Percentiles rank a stretch among this genome's conserved stretches.
These are phyloP conservation scores for Phaffomyces thermotolerans DNA, from an alignment of 805 yeast species.

Conservation along the genomic window DNA sequence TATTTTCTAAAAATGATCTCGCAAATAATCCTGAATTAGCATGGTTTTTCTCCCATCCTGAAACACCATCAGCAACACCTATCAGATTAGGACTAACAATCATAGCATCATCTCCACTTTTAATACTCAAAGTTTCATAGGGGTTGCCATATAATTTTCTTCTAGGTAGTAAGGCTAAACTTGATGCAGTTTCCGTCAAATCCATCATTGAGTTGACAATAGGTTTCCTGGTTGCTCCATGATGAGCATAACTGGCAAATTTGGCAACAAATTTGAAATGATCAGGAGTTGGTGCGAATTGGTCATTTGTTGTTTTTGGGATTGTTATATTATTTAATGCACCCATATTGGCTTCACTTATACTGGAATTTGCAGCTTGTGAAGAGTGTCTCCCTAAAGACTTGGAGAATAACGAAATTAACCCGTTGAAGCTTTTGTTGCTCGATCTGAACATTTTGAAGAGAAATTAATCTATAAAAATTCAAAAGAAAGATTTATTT, in stretches of 20 bases:
- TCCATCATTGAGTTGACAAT: conserved; percentile 43
- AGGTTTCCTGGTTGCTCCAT: conserved; percentile 32
- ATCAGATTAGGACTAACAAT: conserved; percentile 43
- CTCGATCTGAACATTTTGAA: background rate
- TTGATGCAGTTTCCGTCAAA: conserved; percentile 39
- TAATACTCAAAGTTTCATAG: conserved; percentile 42
- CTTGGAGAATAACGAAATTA: background rate
- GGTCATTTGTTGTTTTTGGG: background rate
- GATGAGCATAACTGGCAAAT: conserved; percentile 42
- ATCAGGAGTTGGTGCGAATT: conserved; percentile 22
- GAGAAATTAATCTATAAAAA: too few relatives aligned
- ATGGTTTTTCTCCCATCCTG: conserved; percentile 46
- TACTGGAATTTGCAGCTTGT: too few relatives aligned
- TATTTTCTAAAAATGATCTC: conserved; percentile 43
- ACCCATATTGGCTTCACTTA: background rate
- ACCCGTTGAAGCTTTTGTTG: background rate
- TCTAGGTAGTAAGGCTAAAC: conserved; percentile 38
- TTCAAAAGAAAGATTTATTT: too few relatives aligned
- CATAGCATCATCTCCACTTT: conserved; percentile 55
- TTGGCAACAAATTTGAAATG: conserved; percentile 37
- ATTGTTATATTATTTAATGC: background rate
- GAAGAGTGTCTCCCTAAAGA: background rate
- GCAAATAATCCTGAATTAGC: conserved; percentile 47
- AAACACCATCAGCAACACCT: conserved; percentile 52
- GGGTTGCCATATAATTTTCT: conserved; percentile 48